Evolutionary conservation across 2,329 filamentous ascomycete genomes (phyloP).

Genomic region (Ophiostoma piceae): DNA sequence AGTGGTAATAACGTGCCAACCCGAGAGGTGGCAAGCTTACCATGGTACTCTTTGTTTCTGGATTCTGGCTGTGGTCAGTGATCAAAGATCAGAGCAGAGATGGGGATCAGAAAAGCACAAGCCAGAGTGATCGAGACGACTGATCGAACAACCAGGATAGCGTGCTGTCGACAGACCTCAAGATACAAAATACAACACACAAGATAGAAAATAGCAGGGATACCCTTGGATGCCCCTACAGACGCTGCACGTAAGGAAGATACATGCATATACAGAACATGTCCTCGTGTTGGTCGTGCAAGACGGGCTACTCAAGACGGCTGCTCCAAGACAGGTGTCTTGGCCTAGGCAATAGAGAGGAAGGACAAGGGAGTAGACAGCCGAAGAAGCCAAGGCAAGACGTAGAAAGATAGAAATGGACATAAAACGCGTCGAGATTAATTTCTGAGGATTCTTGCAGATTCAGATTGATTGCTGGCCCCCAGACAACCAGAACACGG

Average conservation of each 20-base stretch:
- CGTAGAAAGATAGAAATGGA: not conserved
- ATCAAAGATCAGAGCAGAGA: not conserved
- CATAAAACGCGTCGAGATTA: not conserved
- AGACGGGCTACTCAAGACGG: not conserved
- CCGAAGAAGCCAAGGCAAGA: not conserved
- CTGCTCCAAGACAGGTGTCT: not conserved
- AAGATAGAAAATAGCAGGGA: not conserved
- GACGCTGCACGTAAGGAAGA: slow-evolving; percentile 7
- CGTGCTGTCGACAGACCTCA: not conserved
- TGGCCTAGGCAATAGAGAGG: not conserved
- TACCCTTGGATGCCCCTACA: not conserved
- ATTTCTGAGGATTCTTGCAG: not conserved
- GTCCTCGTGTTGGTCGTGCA: not conserved
- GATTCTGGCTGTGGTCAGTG: not conserved
- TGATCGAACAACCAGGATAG: not conserved
- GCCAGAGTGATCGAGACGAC: not conserved
- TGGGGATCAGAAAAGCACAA: not conserved
- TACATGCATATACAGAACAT: slow-evolving; percentile 6
- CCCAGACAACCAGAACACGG: not conserved
- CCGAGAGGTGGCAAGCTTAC: not conserved
- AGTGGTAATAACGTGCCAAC: not conserved
- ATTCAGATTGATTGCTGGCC: slow-evolving; percentile 3
- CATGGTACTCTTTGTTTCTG: not conserved
- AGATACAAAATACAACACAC: not conserved
- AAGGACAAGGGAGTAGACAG: not conserved